Conservation (phyloP, 2,329 filamentous ascomycete species). For the Coniochaeta sp. region DNA sequence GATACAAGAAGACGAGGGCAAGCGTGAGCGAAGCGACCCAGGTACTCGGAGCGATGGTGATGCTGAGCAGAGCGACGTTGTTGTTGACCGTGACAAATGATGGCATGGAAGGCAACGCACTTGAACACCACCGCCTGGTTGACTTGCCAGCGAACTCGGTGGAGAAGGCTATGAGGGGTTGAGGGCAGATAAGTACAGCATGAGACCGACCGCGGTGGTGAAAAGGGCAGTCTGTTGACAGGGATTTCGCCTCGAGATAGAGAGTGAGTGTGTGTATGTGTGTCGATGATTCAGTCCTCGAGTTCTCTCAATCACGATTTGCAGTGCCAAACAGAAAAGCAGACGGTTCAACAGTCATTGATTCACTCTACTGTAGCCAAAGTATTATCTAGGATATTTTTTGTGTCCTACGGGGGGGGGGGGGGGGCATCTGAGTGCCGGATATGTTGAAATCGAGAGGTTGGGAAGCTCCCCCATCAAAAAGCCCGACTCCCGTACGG, state of each 20-base stretch:
- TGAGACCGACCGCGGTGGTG: not conserved
- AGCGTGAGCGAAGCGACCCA: slow-evolving; percentile 45
- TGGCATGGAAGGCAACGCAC: slow-evolving; percentile 33
- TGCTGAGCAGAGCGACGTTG: slow-evolving; percentile 52
- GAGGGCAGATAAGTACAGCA: not conserved
- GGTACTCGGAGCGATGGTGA: slow-evolving; percentile 50
- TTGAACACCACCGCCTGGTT: not conserved
- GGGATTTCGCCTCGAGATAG: not conserved
- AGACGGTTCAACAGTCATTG: not conserved
- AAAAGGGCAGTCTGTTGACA: not conserved
- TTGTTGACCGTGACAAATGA: slow-evolving; percentile 54
- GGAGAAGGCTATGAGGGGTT: not conserved
- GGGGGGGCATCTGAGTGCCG: not conserved
- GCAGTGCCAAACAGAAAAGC: not conserved
- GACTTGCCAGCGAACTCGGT: not conserved
- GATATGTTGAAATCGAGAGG: slow-evolving; percentile 23
- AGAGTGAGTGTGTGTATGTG: too few relatives aligned
- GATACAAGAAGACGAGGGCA: slow-evolving; percentile 40
- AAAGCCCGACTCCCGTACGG: not conserved
- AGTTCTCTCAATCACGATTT: not conserved
- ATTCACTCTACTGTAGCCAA: not conserved
- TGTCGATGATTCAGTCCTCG: not conserved
- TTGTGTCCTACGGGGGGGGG: too few relatives aligned
- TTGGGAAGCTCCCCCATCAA: slow-evolving; percentile 16
- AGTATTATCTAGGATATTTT: too few relatives aligned